A percentile compares a stretch with the other conserved stretches of the same genome.
phyloP scores from a whole-genome alignment of 805 yeast genomes.

The Candida pini region DNA sequence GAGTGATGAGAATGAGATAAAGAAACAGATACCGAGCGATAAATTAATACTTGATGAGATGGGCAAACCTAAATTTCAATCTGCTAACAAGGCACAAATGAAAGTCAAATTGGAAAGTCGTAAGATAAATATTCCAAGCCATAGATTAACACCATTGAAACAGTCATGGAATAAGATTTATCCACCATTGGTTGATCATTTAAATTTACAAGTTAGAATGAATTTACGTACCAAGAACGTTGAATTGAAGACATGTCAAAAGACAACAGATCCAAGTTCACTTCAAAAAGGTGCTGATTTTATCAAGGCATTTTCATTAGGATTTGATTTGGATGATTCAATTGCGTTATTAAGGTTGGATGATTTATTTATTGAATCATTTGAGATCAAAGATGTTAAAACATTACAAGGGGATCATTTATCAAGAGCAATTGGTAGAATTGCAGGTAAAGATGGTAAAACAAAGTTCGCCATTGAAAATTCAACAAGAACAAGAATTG shows the following conservation, averaged over 20 bases:
- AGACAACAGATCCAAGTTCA: conserved; percentile 90
- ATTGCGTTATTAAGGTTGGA: conserved; percentile 90
- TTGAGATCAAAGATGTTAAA: conserved; percentile 95
- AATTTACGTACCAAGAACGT: conserved; percentile 82
- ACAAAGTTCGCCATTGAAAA: conserved; percentile 98
- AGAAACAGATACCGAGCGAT: conserved; percentile 25
- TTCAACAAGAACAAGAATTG: conserved; percentile 97
- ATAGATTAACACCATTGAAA: conserved; percentile 91
- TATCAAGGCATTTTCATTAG: conserved; percentile 89
- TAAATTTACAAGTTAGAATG: conserved; percentile 95
- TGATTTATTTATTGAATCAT: conserved; percentile 94
- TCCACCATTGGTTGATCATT: conserved; percentile 92
- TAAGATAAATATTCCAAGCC: conserved; percentile 93
- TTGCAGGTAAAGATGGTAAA: conserved; percentile 99
- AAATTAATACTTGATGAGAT: conserved; percentile 67
- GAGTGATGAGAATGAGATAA: conserved; percentile 13
- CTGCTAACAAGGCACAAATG: conserved; percentile 58
- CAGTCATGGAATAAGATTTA: conserved; percentile 89
- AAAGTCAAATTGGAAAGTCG: conserved; percentile 78
- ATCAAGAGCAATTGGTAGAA: conserved; percentile 98
- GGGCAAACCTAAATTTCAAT: conserved; percentile 81
- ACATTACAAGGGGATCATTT: conserved; percentile 94
- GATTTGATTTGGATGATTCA: conserved; percentile 96
- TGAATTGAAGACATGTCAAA: conserved; percentile 75
- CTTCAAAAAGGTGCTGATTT: conserved; percentile 98